phyloP scores from a whole-genome alignment of 2,329 filamentous ascomycete genomes.

The Penicillium sp. region DNA sequence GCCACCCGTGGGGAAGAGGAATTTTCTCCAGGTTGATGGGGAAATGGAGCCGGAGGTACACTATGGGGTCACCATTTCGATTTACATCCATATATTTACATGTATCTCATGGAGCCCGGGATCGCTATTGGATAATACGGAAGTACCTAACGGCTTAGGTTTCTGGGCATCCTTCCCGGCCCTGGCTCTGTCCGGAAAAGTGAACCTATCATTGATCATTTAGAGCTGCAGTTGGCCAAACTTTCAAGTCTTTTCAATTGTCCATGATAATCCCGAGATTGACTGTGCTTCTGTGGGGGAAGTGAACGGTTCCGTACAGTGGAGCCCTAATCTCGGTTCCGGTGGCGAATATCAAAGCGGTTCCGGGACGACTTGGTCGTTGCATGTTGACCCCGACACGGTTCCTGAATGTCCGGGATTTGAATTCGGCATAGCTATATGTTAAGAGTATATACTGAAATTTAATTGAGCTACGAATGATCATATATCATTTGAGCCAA shows the following conservation, averaged over 20 bases:
- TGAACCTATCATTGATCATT: neutral
- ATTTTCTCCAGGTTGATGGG: conserved; percentile 14
- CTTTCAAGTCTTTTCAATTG: neutral
- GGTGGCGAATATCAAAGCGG: conserved; percentile 4
- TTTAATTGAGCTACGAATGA: neutral
- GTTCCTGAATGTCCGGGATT: neutral
- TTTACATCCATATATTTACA: neutral
- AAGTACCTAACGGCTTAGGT: neutral
- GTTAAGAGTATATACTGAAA: neutral
- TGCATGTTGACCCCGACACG: neutral
- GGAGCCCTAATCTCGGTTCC: conserved; percentile 4
- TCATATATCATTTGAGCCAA: neutral
- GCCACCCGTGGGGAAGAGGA: conserved; percentile 11
- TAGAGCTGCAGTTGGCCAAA: neutral
- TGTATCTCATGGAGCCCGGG: neutral
- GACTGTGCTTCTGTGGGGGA: neutral
- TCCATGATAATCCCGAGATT: neutral
- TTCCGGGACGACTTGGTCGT: neutral
- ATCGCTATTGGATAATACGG: neutral
- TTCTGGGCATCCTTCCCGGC: neutral
- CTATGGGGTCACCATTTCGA: neutral
- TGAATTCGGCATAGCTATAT: neutral
- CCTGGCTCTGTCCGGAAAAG: neutral
- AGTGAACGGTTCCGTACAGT: neutral
- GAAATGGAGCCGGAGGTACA: neutral